These are phyloP conservation scores for Rhizodiscina lignyota DNA, from an alignment of 495 filamentous ascomycete genomes.

Conservation along the genomic window DNA sequence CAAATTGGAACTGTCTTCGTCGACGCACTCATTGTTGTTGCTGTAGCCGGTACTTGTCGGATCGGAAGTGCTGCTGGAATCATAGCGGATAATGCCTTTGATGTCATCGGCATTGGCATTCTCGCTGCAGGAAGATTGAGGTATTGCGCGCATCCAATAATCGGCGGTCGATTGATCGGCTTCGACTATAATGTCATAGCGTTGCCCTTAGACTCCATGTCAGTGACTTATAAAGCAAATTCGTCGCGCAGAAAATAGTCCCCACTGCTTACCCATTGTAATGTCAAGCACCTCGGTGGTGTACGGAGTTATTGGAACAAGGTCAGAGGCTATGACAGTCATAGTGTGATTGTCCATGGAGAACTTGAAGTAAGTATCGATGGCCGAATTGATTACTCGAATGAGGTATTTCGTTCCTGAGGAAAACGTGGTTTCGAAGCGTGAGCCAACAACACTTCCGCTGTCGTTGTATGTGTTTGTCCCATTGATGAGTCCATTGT, in stretches of 20 bases:
- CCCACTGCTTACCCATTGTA: slow-evolving; percentile 32
- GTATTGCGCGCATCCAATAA: slow-evolving; percentile 52
- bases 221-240: no score
- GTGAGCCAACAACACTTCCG: slow-evolving; percentile 23
- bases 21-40: slow-evolving; percentile 1
- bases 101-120: slow-evolving; percentile 30
- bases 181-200: slow-evolving; percentile 52
- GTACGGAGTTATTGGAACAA: slow-evolving; percentile 33
- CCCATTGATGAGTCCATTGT: slow-evolving; percentile 36
- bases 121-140: slow-evolving; percentile 28
- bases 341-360: slow-evolving; percentile 33
- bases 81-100: slow-evolving; percentile 33
- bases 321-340: slow-evolving; percentile 32
- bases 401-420: slow-evolving; percentile 2
- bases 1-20: slow-evolving; percentile 1
- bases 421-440: slow-evolving; percentile 24
- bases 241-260: neutral
- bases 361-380: slow-evolving; percentile 24
- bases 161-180: slow-evolving; percentile 29
- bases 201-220: slow-evolving; percentile 38
- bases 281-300: slow-evolving; percentile 30
- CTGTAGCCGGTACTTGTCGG: neutral
- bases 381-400: neutral
- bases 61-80: neutral
- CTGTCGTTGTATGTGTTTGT: slow-evolving; percentile 6